These are phyloP conservation scores for Talaromyces sp. DNA, from an alignment of 2,329 filamentous ascomycete genomes.

Conservation along the genomic window DNA sequence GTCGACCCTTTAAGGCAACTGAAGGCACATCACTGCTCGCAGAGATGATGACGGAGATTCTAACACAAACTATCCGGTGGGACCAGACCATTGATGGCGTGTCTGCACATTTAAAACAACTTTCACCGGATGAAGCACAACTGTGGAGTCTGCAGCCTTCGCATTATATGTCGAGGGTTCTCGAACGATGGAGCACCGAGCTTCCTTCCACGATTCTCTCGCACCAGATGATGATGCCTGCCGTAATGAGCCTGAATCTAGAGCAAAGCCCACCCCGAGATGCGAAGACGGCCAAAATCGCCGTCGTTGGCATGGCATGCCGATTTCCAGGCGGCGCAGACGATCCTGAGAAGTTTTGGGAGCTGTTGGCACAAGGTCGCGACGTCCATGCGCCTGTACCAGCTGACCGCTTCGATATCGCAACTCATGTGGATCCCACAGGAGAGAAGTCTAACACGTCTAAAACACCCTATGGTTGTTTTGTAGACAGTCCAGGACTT, in stretches of 20 bases:
- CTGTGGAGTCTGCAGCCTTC: background rate
- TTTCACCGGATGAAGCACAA: background rate
- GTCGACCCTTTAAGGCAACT: background rate
- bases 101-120: background rate
- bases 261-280: background rate
- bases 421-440: constrained; percentile 67
- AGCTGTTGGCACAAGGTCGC: constrained; percentile 63
- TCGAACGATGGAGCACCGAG: background rate
- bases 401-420: constrained; percentile 67
- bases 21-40: too few relatives aligned
- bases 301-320: constrained; percentile 77
- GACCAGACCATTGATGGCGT: background rate
- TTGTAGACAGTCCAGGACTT: constrained; percentile 52
- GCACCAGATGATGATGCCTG: background rate
- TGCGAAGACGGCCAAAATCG: constrained; percentile 48
- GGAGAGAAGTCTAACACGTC: constrained; percentile 73
- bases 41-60: background rate
- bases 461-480: constrained; percentile 73
- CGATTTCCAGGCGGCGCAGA: constrained; percentile 65
- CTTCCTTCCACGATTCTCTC: background rate
- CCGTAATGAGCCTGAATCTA: background rate
- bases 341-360: constrained; percentile 65
- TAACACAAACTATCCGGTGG: background rate
- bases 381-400: background rate
- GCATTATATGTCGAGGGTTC: background rate